These are phyloP conservation scores for Solanum okadae DNA, from an alignment of 257 asterid species.

Conservation along the genomic window DNA sequence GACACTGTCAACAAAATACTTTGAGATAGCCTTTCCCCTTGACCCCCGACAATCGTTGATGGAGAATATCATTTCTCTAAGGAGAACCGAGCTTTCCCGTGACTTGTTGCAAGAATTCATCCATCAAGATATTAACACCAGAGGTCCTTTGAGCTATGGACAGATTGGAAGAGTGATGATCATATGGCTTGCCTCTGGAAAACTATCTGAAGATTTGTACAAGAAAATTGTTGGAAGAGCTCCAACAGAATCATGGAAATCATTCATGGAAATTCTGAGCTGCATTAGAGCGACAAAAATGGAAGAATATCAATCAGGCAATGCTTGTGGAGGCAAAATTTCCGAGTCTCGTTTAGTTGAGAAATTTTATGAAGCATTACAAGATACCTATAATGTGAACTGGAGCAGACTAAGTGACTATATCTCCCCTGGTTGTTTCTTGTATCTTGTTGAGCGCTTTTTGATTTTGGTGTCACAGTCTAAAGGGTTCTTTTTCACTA, in stretches of 20 bases:
- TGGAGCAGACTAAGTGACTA: constrained; percentile 21
- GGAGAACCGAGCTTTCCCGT: constrained; percentile 29
- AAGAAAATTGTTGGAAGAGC: constrained; percentile 6
- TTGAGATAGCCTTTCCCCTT: constrained; percentile 27
- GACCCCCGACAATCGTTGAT: constrained; percentile 26
- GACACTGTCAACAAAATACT: constrained; percentile 10
- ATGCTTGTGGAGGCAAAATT: background rate
- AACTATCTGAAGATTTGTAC: constrained; percentile 6
- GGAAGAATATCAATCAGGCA: background rate
- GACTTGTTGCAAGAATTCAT: constrained; percentile 28
- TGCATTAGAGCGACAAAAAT: background rate
- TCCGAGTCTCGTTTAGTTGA: background rate
- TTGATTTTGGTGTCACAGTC: constrained; percentile 28
- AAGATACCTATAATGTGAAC: constrained; percentile 15
- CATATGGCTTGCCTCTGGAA: constrained; percentile 34
- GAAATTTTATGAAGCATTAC: constrained; percentile 19
- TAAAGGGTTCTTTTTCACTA: constrained; percentile 21
- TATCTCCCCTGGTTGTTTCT: constrained; percentile 50
- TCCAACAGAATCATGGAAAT: constrained; percentile 21
- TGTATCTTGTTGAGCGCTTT: constrained; percentile 49
- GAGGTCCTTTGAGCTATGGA: constrained; percentile 14
- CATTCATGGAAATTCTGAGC: constrained; percentile 18
- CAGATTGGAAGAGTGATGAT: constrained; percentile 35
- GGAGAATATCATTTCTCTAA: constrained; percentile 20
- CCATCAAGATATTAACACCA: background rate